Conservation (phyloP, 345 rosid species). For the Pelargonium nanum region DNA sequence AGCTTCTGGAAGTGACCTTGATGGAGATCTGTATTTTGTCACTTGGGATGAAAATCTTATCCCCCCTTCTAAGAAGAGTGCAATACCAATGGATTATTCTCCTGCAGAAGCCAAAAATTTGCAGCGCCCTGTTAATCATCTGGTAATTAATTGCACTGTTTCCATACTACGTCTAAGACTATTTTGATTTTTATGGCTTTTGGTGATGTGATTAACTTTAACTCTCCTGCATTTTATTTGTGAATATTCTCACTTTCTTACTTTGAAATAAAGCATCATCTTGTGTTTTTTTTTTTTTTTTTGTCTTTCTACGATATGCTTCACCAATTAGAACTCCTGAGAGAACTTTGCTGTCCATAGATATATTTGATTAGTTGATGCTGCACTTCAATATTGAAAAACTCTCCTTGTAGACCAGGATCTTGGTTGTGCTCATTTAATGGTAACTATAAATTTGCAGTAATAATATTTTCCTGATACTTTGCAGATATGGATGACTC, state of each 20-base stretch:
- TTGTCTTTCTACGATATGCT: too few species aligned
- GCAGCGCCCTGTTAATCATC: constrained; percentile 37
- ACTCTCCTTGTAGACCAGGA: too few species aligned
- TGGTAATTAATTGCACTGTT: constrained; percentile 33
- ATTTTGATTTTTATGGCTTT: neutral
- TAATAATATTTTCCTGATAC: too few species aligned
- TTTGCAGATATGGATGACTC: too few species aligned
- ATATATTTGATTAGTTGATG: too few species aligned
- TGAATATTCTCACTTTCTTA: neutral
- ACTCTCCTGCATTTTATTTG: neutral
- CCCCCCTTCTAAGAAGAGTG: constrained; percentile 69
- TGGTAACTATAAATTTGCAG: too few species aligned
- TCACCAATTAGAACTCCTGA: too few species aligned
- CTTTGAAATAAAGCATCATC: neutral
- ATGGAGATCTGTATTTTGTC: constrained; percentile 84
- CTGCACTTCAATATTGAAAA: too few species aligned
- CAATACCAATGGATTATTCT: constrained; percentile 58
- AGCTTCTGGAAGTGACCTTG: constrained; percentile 98
- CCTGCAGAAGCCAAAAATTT: constrained; percentile 24
- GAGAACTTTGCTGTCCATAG: too few species aligned
- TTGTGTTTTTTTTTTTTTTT: neutral
- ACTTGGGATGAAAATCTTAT: constrained; percentile 86
- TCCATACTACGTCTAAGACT: neutral
- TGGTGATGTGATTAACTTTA: neutral
- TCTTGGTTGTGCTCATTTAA: too few species aligned